A percentile compares a stretch with the other conserved stretches of the same genome.
phyloP scores from a whole-genome alignment of 305 asterid species.

The Fraxinus ornus region DNA sequence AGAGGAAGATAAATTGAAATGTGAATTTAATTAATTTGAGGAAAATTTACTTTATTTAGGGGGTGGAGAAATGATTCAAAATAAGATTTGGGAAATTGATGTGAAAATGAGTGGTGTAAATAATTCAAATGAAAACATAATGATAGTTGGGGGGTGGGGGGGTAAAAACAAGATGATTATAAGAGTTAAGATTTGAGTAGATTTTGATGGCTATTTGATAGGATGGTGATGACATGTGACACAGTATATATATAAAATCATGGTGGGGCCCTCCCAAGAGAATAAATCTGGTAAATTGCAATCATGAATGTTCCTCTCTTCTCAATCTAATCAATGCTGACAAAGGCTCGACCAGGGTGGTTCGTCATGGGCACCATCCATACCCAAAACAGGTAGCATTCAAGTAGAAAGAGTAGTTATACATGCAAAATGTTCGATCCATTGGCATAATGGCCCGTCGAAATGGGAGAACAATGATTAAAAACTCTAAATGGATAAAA shows the following conservation, averaged over 20 bases:
- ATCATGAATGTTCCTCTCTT: constrained; percentile 31
- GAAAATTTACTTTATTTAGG: background rate
- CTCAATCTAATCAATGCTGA: background rate
- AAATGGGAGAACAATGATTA: background rate
- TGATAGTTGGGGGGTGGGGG: constrained; percentile 7
- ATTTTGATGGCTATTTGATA: constrained; percentile 23
- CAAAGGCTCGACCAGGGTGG: background rate
- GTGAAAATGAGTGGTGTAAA: constrained; percentile 28
- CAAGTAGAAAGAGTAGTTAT: background rate
- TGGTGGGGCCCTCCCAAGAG: constrained; percentile 34
- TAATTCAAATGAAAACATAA: constrained; percentile 17
- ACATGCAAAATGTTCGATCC: background rate
- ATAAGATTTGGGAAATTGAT: constrained; percentile 18
- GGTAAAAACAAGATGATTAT: background rate
- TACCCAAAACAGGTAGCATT: background rate
- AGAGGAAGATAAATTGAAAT: background rate
- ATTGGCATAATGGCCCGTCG: background rate
- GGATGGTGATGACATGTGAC: constrained; percentile 47
- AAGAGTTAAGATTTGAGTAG: constrained; percentile 32
- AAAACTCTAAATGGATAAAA: background rate
- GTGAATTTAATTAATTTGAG: background rate
- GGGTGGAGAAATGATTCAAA: constrained; percentile 5
- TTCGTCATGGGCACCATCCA: background rate
- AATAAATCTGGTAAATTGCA: constrained; percentile 35
- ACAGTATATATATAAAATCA: constrained; percentile 33